Conservation (phyloP, 345 rosid species). For the Nephelium lappaceum region DNA sequence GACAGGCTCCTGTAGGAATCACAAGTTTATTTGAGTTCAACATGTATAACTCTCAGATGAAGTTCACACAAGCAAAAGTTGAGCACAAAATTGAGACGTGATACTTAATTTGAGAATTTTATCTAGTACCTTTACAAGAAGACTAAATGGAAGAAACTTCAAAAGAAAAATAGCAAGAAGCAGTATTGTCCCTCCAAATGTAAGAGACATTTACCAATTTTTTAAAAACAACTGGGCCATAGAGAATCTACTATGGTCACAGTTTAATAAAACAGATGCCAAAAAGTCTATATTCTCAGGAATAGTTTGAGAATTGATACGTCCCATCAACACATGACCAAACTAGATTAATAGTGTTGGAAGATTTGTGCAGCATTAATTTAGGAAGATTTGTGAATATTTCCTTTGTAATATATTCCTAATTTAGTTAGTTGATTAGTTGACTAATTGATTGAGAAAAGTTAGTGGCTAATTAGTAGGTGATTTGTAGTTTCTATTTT, state of each 20-base stretch:
- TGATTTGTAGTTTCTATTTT: too few relatives aligned
- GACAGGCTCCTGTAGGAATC: conserved; percentile 76
- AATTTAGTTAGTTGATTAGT: too few relatives aligned
- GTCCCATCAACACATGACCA: not conserved
- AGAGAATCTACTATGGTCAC: not conserved
- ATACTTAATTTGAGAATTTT: not conserved
- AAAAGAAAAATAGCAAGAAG: too few relatives aligned
- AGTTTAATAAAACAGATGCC: not conserved
- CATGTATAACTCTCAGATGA: not conserved
- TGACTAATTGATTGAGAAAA: too few relatives aligned
- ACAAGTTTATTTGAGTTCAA: not conserved
- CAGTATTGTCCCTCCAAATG: not conserved
- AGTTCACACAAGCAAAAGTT: not conserved
- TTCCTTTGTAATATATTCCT: too few relatives aligned
- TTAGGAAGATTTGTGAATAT: too few relatives aligned
- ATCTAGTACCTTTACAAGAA: not conserved
- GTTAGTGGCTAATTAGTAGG: too few relatives aligned
- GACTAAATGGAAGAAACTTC: conserved; percentile 10
- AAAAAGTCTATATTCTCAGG: not conserved
- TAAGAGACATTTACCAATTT: not conserved
- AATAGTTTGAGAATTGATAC: not conserved
- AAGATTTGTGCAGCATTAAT: too few relatives aligned
- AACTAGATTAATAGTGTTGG: not conserved
- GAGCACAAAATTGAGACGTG: not conserved
- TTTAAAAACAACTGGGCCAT: not conserved